Conservation (phyloP, 345 rosid species). For the Pugionium dolabratum region DNA sequence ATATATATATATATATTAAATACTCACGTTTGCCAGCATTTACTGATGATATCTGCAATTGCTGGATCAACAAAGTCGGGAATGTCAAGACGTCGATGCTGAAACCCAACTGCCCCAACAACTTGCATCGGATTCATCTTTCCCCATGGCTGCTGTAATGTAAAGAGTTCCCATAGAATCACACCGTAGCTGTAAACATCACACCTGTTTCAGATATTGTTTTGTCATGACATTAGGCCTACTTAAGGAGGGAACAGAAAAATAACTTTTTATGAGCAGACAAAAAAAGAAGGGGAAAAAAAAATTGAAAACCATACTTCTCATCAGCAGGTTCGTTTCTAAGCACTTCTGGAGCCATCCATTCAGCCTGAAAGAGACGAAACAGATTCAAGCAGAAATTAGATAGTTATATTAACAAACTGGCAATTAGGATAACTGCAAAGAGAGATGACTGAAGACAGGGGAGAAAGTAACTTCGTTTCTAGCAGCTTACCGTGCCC, state of each 20-base stretch:
- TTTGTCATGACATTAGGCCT: neutral
- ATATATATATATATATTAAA: neutral
- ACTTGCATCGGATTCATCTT: constrained; percentile 99
- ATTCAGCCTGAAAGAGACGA: constrained; percentile 73
- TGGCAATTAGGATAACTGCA: neutral
- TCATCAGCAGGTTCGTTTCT: constrained; percentile 95
- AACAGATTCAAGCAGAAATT: neutral
- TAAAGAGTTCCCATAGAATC: constrained; percentile 87
- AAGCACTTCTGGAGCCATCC: constrained; percentile 65
- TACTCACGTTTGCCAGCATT: constrained; percentile 97
- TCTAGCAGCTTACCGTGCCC: constrained; percentile 68
- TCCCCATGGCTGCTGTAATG: constrained; percentile 92
- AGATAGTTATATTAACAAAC: neutral
- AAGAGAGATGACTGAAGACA: constrained; percentile 6
- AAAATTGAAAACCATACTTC: constrained; percentile 54
- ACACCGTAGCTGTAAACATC: constrained; percentile 98
- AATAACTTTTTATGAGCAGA: neutral
- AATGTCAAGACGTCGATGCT: constrained; percentile 91
- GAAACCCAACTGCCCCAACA: constrained; percentile 97
- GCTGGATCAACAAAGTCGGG: constrained; percentile 71
- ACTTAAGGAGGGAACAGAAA: neutral
- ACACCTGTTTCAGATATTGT: constrained; percentile 55
- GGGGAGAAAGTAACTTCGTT: neutral
- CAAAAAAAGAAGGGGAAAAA: neutral
- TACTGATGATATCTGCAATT: constrained; percentile 69